Percentiles rank a stretch among this genome's conserved stretches.
Conservation (phyloP, 176 grass and related monocot species). For the Dactylis glomerata region DNA sequence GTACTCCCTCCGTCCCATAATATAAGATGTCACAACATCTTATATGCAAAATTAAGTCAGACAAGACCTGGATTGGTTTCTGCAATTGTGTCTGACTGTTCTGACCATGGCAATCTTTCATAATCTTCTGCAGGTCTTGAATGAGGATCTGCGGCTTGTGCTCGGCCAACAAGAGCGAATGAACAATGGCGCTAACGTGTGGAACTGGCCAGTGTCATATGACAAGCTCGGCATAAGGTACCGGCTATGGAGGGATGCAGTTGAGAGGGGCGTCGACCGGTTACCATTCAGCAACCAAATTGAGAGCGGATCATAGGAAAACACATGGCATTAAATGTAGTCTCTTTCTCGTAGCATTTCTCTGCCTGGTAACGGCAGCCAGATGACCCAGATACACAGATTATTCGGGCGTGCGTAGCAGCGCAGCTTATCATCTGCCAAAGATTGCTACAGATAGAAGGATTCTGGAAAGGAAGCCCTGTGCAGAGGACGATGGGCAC, state of each 20-base stretch:
- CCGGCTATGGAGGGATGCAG: constrained; percentile 68
- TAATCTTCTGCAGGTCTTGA: constrained; percentile 66
- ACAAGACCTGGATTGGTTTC: background rate
- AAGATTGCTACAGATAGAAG: background rate
- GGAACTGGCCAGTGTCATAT: constrained; percentile 85
- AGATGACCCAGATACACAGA: constrained; percentile 2
- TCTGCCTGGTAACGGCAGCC: constrained; percentile 19
- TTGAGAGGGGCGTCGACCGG: constrained; percentile 59
- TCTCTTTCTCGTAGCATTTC: constrained; percentile 31
- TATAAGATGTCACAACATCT: no score
- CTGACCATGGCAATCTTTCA: background rate
- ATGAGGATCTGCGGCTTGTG: constrained; percentile 91
- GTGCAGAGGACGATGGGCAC: background rate
- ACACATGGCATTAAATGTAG: constrained; percentile 16
- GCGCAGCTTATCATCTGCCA: background rate
- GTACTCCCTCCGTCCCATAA: no score
- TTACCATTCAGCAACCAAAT: constrained; percentile 65
- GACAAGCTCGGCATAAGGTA: constrained; percentile 95
- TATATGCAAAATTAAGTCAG: background rate
- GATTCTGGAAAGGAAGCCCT: constrained; percentile 13
- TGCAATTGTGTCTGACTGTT: background rate
- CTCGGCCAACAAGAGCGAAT: constrained; percentile 95
- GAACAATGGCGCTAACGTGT: constrained; percentile 82
- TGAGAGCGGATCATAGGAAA: constrained; percentile 38
- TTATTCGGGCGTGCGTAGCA: constrained; percentile 22